Evolutionary conservation across 2,329 filamentous ascomycete species (phyloP), one percentile per base, ranked within the genome.

Genomic region (Sclerotinia nivalis): DNA sequence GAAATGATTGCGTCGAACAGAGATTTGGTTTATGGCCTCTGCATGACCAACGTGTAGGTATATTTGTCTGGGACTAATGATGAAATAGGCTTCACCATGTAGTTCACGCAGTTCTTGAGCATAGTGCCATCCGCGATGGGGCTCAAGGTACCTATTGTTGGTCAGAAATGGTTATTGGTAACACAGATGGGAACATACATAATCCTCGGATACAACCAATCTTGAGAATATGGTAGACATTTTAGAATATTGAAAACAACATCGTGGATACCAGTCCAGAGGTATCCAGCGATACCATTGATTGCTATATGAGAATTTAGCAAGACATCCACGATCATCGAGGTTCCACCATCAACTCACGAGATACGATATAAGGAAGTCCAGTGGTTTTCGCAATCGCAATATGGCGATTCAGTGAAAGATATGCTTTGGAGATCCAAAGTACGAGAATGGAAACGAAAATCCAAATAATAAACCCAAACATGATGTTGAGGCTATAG

Each of bases 1-100:
- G 76, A 93, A 94, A 71, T 89, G 86, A 74, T 91, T 90, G 52
- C 91, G 85, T 61, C 89, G 83, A 2, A 84, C 82, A 1, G 88
- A 87, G 67, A 95, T 85, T 77, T 92, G 88, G 68, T 83, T 83
- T 69, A 92, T 87, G 8, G 47, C 43, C 1, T 64, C 60, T 49
- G 60, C 60, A 40, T 58, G 37, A 0, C 34, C 6, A 13, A 58
- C 8, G 3, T 34, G n/a, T 9, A 58, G 55, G 22, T 58, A 58
- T 18, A 58, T 58, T 5, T 58, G 34, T 15, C 34, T 34, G 34
- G 55, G 55, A 58, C 55, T 58, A 58, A 58, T 40, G 22, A 58
- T 58, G 34, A 58, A n/a, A 25, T 7, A 58, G 37, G 55, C 55
- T 58, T 58, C 55, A 4, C 55, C 55, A 40, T 58, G 55, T 40